These are phyloP conservation scores for Trichosporon asahii DNA, from an alignment of 1,284 basidiomycete species.

Conservation along the genomic window DNA sequence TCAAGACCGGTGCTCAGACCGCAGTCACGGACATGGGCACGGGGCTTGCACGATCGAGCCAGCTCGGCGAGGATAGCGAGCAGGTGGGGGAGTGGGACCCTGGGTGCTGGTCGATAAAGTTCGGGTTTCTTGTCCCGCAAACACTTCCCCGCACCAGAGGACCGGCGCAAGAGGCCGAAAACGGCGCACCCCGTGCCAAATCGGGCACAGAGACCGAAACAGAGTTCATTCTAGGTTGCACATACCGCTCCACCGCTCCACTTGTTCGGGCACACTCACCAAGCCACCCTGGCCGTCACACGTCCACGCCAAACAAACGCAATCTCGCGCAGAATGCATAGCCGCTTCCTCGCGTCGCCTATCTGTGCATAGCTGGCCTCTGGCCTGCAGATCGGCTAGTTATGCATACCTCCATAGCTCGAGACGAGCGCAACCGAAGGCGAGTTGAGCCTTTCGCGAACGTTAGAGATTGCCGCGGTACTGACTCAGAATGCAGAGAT, in stretches of 20 bases:
- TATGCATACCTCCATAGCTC: neutral
- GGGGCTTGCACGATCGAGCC: too few species aligned
- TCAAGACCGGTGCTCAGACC: neutral
- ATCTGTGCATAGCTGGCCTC: neutral
- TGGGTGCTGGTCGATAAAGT: neutral
- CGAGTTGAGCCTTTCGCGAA: neutral
- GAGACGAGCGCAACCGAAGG: neutral
- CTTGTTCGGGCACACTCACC: neutral
- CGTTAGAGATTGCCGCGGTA: neutral
- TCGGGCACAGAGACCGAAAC: neutral
- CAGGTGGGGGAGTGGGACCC: neutral
- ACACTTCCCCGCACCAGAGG: neutral
- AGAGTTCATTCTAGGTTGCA: neutral
- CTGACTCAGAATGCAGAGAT: neutral
- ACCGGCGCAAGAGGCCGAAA: neutral
- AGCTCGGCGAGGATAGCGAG: neutral
- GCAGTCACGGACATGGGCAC: neutral
- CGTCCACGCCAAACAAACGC: neutral
- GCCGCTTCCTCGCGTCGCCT: neutral
- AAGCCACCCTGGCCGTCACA: neutral
- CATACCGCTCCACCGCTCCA: neutral
- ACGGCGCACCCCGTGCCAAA: neutral
- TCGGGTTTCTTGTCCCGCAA: neutral
- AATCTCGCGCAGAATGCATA: neutral
- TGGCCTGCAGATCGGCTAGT: neutral